phyloP scores from a whole-genome alignment of 2,329 filamentous ascomycete species.

The Orbilia javanica region DNA sequence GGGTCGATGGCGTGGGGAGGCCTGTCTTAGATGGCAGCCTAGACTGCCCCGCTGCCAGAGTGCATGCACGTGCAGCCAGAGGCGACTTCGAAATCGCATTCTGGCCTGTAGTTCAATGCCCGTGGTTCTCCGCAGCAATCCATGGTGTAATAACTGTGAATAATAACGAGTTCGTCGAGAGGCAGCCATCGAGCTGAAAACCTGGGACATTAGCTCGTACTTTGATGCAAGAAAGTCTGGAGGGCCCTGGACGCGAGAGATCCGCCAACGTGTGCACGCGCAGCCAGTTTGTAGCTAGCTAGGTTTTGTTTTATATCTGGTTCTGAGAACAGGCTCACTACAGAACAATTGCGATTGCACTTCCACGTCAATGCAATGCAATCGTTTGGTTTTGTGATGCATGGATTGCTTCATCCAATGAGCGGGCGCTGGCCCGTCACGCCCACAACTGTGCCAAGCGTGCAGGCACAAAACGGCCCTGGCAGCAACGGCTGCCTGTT shows the following conservation, averaged over 20 bases:
- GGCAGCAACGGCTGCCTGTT: neutral
- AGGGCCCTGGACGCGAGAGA: neutral
- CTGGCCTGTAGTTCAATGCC: constrained; percentile 24
- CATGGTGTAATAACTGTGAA: constrained; percentile 15
- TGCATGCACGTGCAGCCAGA: neutral
- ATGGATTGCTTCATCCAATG: constrained; percentile 17
- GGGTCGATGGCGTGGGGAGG: constrained; percentile 14
- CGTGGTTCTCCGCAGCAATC: constrained; percentile 27
- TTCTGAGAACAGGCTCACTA: no score
- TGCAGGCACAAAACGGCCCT: constrained; percentile 3
- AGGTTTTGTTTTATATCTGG: no score
- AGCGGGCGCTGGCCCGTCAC: neutral
- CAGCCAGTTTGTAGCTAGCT: no score
- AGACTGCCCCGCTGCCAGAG: neutral
- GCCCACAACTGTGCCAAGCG: constrained; percentile 4
- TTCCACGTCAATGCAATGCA: no score
- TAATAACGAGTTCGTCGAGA: neutral
- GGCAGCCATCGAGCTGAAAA: no score
- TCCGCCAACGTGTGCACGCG: no score
- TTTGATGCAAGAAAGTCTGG: neutral
- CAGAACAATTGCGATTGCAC: no score
- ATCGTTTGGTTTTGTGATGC: no score
- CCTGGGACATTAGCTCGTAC: neutral
- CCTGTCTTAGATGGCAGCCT: constrained; percentile 33
- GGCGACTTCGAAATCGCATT: neutral